Evolutionary conservation across 805 yeast genomes (phyloP).

Genomic region (Saccharomycopsis javanensis): DNA sequence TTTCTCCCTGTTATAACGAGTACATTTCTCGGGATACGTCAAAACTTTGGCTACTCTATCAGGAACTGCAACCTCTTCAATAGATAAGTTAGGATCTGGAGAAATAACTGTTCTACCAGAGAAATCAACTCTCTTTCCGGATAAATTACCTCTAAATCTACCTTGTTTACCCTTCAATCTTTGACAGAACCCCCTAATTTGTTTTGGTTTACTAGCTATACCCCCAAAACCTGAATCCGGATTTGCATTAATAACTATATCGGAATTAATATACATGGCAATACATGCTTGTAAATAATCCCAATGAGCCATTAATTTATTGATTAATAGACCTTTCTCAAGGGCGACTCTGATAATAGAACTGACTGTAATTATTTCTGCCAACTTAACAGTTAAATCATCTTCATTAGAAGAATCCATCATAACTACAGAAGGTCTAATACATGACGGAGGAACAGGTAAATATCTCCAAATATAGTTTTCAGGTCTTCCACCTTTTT

Average conservation of each 20-base stretch:
- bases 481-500: slow-evolving; percentile 88
- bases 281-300: slow-evolving; percentile 90
- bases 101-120: slow-evolving; percentile 98
- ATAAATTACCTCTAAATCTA: slow-evolving; percentile 93
- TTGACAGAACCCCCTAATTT: slow-evolving; percentile 93
- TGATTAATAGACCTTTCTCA: slow-evolving; percentile 88
- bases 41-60: slow-evolving; percentile 91
- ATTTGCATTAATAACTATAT: slow-evolving; percentile 51
- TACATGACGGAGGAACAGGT: slow-evolving; percentile 99
- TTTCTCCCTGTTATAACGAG: slow-evolving; percentile 74
- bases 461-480: slow-evolving; percentile 93
- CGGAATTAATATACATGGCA: slow-evolving; percentile 96
- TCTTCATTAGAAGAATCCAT: slow-evolving; percentile 91
- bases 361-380: slow-evolving; percentile 97
- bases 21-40: slow-evolving; percentile 92
- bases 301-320: slow-evolving; percentile 97
- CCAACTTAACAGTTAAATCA: slow-evolving; percentile 88
- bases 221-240: slow-evolving; percentile 53
- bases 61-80: slow-evolving; percentile 98
- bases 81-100: slow-evolving; percentile 91
- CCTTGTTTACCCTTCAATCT: slow-evolving; percentile 98
- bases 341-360: slow-evolving; percentile 89
- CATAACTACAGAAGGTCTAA: slow-evolving; percentile 93
- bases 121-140: slow-evolving; percentile 98
- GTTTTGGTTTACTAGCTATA: slow-evolving; percentile 57